Conservation (phyloP, 2,329 filamentous ascomycete genomes). For the Aspergillus sp. region DNA sequence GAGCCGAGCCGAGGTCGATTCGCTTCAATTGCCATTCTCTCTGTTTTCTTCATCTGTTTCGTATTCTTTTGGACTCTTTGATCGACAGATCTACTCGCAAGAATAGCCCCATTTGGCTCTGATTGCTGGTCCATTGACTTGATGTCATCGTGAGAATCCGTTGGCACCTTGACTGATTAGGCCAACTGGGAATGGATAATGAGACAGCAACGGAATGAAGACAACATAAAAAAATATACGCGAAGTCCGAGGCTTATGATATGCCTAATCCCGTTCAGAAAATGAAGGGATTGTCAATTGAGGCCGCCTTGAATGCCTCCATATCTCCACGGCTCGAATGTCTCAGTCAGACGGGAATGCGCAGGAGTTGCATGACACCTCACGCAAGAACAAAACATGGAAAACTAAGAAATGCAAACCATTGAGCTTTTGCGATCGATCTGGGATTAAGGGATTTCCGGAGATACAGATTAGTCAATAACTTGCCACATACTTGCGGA, state of each 20-base stretch:
- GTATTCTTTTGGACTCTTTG: background rate
- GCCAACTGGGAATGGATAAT: no score
- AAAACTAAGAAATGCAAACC: background rate
- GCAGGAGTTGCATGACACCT: background rate
- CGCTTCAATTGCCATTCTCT: background rate
- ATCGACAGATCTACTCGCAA: background rate
- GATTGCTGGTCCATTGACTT: no score
- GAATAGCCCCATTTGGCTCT: no score
- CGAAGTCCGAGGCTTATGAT: no score
- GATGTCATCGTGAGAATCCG: no score
- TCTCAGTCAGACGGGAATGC: background rate
- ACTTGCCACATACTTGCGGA: background rate
- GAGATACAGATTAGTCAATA: background rate
- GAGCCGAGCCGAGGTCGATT: background rate
- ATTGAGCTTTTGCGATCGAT: background rate
- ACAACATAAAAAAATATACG: no score
- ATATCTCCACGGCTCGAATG: background rate
- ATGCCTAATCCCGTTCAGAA: no score
- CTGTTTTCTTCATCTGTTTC: background rate
- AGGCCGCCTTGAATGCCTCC: background rate
- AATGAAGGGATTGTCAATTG: background rate
- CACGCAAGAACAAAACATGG: background rate
- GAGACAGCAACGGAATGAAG: no score
- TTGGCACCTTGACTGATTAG: no score
- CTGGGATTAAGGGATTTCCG: background rate